A percentile compares a stretch with the other conserved stretches of the same genome.
These are phyloP conservation scores for Geranomyces variabilis DNA, from an alignment of 192 early-diverging fungal genomes.

Conservation along the genomic window DNA sequence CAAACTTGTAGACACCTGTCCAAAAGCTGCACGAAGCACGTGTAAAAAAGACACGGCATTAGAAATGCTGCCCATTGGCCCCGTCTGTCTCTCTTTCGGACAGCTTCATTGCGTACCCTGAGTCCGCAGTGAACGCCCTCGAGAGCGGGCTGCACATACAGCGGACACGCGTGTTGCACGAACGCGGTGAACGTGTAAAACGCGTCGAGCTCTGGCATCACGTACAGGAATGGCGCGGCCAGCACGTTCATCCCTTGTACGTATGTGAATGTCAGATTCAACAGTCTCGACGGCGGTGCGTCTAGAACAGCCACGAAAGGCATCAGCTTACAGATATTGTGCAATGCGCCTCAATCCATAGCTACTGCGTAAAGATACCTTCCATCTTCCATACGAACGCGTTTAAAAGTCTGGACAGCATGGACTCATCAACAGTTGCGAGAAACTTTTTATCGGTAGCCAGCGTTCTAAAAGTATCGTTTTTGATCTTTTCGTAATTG, in stretches of 20 bases:
- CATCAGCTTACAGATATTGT: not conserved
- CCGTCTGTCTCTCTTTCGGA: not conserved
- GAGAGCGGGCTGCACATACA: slow-evolving; percentile 89
- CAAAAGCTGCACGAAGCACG: slow-evolving; percentile 60
- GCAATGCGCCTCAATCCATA: not conserved
- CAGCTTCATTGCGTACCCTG: slow-evolving; percentile 59
- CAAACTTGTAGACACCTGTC: slow-evolving; percentile 77
- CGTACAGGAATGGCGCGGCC: slow-evolving; percentile 86
- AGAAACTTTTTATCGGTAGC: slow-evolving; percentile 77
- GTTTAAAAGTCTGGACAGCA: slow-evolving; percentile 79
- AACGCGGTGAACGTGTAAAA: slow-evolving; percentile 87
- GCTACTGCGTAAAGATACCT: slow-evolving; percentile 47
- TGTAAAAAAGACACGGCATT: not conserved
- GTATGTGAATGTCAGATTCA: slow-evolving; percentile 70
- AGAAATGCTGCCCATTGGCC: slow-evolving; percentile 1
- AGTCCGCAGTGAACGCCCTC: slow-evolving; percentile 89
- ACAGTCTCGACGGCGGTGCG: slow-evolving; percentile 48
- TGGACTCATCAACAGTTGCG: slow-evolving; percentile 69
- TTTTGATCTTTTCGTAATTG: slow-evolving; percentile 81
- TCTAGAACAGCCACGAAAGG: slow-evolving; percentile 29
- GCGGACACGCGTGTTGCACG: slow-evolving; percentile 83
- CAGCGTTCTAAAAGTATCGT: slow-evolving; percentile 88
- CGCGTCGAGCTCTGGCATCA: slow-evolving; percentile 90
- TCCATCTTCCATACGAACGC: slow-evolving; percentile 83
- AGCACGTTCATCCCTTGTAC: slow-evolving; percentile 97